Evolutionary conservation across 805 yeast species (phyloP).

Genomic region (Starmerella potacharoeniae): DNA sequence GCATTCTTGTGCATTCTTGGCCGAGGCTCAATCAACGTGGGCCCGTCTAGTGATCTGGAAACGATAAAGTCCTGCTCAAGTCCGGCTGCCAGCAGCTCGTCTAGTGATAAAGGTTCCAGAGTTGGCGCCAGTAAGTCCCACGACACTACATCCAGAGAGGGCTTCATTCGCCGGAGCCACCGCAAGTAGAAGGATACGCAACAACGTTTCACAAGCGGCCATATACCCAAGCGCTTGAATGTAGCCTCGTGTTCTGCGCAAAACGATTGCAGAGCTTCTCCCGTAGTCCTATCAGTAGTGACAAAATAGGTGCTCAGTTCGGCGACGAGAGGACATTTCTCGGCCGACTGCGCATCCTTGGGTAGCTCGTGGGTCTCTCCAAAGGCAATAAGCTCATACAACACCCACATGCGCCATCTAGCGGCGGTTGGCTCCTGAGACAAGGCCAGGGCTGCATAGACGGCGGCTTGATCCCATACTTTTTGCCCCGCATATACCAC

Average conservation of each 20-base stretch:
- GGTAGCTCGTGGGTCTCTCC: constrained; percentile 2
- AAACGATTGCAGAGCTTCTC: background rate
- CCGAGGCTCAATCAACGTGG: background rate
- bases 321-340: background rate
- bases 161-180: background rate
- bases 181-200: background rate
- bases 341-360: background rate
- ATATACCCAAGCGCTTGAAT: background rate
- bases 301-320: background rate
- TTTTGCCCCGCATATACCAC: background rate
- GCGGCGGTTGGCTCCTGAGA: background rate
- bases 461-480: constrained; percentile 9
- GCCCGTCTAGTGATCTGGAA: background rate
- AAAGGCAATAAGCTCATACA: constrained; percentile 11
- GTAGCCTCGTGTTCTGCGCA: background rate
- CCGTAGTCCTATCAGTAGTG: background rate
- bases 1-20: background rate
- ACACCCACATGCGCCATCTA: background rate
- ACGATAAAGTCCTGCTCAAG: background rate
- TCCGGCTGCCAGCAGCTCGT: background rate
- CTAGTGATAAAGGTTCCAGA: background rate
- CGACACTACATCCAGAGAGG: background rate
- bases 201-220: background rate
- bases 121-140: background rate
- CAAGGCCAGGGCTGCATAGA: constrained; percentile 12